Evolutionary conservation across 495 filamentous ascomycete genomes (phyloP), one percentile per base, ranked within the genome.

Genomic region (Elaphomyces granulatus): DNA sequence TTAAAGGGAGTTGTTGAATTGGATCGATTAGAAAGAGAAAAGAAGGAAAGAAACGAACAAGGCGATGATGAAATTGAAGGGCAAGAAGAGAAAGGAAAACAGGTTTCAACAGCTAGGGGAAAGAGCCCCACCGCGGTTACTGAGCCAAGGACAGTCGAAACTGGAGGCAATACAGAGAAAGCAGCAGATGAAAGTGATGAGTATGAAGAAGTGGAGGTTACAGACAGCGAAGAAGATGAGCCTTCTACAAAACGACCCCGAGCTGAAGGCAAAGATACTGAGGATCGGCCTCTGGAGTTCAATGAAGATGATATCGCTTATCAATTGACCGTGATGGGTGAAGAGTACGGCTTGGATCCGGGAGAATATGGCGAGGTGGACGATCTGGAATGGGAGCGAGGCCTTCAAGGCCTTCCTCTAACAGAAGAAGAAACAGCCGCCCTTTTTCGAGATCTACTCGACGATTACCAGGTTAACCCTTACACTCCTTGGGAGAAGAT

Each of bases 231-330:
- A 20, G 64, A 71, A 4, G 66, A 67, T 15, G 63, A 59, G 10
- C 66, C 74, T 34, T 59, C 71, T 2, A 60, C 67, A 12, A 87
- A 87, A 52, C 74, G 81, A 8, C 74, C 75, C 44, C 73, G 71
- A 31, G 83, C 72, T 10, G 75, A 78, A 44, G 72, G 74, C 1
- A 37, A 47, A 3, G 63, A 63, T 14, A 57, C 60, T 14, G 66
- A 77, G 31, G 60, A 68, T 17, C 66, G 72, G 17, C 78, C 82
- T 0, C 53, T 93, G 31, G 90, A 98, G 47, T 95, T 96, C 51
- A 82, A 83, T 18, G 90, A 96, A 53, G 87, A 88, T 32, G 92
- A 98, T 53, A 88, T 98, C 44, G 87, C 82, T 21, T 88, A 81
- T 47, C 90, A 98, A 53, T 67, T 98, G 7, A 81, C 80, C 10